Conservation (phyloP, 1,284 basidiomycete genomes). For the Heterobasidion parviporum region DNA sequence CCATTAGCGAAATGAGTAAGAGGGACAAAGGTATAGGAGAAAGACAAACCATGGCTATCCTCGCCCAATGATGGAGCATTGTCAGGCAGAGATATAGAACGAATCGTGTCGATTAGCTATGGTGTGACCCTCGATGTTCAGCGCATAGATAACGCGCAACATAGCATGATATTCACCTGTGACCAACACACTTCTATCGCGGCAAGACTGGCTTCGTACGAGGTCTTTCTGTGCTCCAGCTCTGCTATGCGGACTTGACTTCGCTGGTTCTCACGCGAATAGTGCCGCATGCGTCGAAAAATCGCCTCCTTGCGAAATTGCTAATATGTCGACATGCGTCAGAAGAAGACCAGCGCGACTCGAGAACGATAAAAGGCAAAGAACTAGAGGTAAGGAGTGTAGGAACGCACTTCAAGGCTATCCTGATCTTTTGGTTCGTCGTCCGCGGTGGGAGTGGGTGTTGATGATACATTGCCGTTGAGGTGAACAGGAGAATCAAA, state of each 20-base stretch:
- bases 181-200: conserved; percentile 87
- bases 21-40: not conserved
- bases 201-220: conserved; percentile 72
- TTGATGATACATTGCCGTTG: conserved; percentile 35
- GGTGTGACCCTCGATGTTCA: not conserved
- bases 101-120: conserved; percentile 67
- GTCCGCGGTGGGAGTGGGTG: conserved; percentile 23
- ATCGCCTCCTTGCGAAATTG: conserved; percentile 87
- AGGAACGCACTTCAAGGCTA: conserved; percentile 57
- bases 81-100: conserved; percentile 50
- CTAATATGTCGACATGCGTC: conserved; percentile 25
- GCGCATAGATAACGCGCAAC: not conserved
- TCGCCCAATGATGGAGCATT: conserved; percentile 36
- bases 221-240: conserved; percentile 64
- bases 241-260: conserved; percentile 61
- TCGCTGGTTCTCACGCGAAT: conserved; percentile 75
- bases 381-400: not conserved
- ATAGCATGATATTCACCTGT: conserved; percentile 47
- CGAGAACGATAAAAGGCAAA: too few species aligned
- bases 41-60: conserved; percentile 34
- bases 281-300: conserved; percentile 86
- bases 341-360: not conserved
- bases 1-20: conserved; percentile 1
- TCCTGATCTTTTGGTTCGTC: conserved; percentile 53
- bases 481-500: conserved; percentile 48